Evolutionary conservation across 2,329 filamentous ascomycete genomes (phyloP).

Genomic region (Sclerotinia sclerotiorum): DNA sequence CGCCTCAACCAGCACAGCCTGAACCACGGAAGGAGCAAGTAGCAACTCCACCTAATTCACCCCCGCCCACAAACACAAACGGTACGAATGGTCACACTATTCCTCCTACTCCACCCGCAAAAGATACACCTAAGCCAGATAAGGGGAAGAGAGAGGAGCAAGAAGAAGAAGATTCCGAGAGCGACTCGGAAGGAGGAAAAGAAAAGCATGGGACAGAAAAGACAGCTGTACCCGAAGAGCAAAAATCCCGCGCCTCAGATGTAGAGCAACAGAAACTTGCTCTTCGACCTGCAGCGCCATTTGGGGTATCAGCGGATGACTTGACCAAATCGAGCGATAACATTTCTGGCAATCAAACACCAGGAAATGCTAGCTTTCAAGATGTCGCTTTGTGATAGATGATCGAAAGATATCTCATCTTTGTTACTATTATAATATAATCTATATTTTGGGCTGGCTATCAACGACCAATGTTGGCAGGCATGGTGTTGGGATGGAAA

Average conservation of each 20-base stretch:
- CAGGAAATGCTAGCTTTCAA: slow-evolving; percentile 61
- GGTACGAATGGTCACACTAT: slow-evolving; percentile 32
- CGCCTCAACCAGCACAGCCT: slow-evolving; percentile 26
- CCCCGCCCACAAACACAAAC: slow-evolving; percentile 33
- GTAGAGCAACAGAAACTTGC: slow-evolving; percentile 55
- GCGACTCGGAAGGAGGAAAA: slow-evolving; percentile 32
- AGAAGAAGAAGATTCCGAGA: slow-evolving; percentile 29
- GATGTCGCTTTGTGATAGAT: slow-evolving; percentile 56
- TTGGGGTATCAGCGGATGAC: slow-evolving; percentile 38
- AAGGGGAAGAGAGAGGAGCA: slow-evolving; percentile 35
- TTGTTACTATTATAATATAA: slow-evolving; percentile 20
- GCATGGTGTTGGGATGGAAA: slow-evolving; percentile 22
- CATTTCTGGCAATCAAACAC: slow-evolving; percentile 45
- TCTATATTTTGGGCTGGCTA: slow-evolving; percentile 10
- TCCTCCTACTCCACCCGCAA: slow-evolving; percentile 39
- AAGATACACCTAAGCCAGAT: slow-evolving; percentile 33
- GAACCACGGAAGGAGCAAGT: slow-evolving; percentile 30
- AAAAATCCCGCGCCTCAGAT: slow-evolving; percentile 58
- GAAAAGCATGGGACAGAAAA: slow-evolving; percentile 40
- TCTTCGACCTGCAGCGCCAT: slow-evolving; percentile 45
- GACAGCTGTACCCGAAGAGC: slow-evolving; percentile 47
- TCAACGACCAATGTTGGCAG: background rate
- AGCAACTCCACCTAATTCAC: slow-evolving; percentile 28
- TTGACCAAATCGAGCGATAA: slow-evolving; percentile 43
- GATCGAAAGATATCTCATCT: slow-evolving; percentile 10